Evolutionary conservation across 2,329 filamentous ascomycete species (phyloP), one percentile per base, ranked within the genome.

Genomic region (Monosporascus sp.): DNA sequence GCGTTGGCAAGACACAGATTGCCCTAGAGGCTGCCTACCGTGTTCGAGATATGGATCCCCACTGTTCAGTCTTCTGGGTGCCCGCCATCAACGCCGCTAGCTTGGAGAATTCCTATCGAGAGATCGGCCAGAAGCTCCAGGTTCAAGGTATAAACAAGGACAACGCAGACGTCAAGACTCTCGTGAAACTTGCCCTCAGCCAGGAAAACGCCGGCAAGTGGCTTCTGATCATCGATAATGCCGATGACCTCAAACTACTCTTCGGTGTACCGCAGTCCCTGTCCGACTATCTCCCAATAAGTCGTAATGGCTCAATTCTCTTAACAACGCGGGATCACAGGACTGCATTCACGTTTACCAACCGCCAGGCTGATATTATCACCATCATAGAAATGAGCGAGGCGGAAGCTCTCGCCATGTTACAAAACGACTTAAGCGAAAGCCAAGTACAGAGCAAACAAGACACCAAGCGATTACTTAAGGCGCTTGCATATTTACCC

Each of bases 161-260:
- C n/a, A 56, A 65, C 5, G 64, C 61, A 0, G 68, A 77, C 52
- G 50, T 72, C 2, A 73, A 68, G 41, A 24, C 37, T 11, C 62
- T 74, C 2, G 68, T 78, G 4, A 71, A 71, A 38, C 44, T 40
- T 5, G 59, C 57, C 11, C 55, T 78, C 2, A 68, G 63, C 37
- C 2, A 62, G 50, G 50, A 55, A 5, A 53, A 37, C n/a, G 54
- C 46, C 1, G 63, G 66, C 1, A 54, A 55, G 1, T 78, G 73
- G 75, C 61, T 78, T 1, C 52, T 78, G 41, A 61, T 78, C 40
- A 49, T 78, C n/a, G 74, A 78, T 51, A 78, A 76, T 49, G 72
- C 70, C 14, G 72, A 78, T 51, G 71, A 78, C 52, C 48, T 48
- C 4, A 53, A 67, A 1, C 52, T 74, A 2, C 51, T 72, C 1